Base-by-base conservation (phyloP, 805 yeast genomes). In the Metschnikowia aberdeeniae region DNA sequence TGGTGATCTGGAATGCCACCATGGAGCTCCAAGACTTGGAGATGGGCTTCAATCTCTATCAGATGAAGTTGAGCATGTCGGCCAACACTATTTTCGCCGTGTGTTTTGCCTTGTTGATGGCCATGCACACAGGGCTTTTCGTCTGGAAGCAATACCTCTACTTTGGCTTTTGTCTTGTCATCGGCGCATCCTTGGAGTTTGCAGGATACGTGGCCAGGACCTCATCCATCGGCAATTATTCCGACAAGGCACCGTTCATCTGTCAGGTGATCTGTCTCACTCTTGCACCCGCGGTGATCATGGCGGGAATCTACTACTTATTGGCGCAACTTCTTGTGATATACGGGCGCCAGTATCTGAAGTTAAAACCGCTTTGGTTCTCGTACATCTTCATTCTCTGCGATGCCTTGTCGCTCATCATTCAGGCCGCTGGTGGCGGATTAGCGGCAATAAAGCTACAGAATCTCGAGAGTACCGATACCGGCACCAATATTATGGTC, bases 241-340 rank as follows among this genome's bases (percentile, higher is more conserved):
- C 49, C 24, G 46, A 52, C 31, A 43, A 45, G 30, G 61, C 72
- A 41, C 66, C 72, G 26, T 89, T 73, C 57, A 57, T 84, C 35
- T 64, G 82, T 55, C 95, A 89, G 61, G 76, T 84, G 51, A 76
- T 82, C 44, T 72, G 82, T 55, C 66, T 88, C 45, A 86, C 92
- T 0, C 63, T 89, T 39, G 92, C 88, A 0, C 96, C 96, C 0
- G 88, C 87, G 17, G 84, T 89, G 61, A 69, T 86, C 36, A 84
- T 86, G 86, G 96, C 86, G 4, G 96, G 92, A 1, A 71, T 89
- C 3, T 89, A 89, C 64, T 84, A 76, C 52, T 70, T 81, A 43
- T 64, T 89, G 51, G 89, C 85, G 5, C 84, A 86, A 62, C 54
- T 84, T 40, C 69, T 82, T 38, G 80, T 82, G 45, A 62, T 86